phyloP scores from a whole-genome alignment of 1,284 basidiomycete genomes.

The Sanghuangporus weigelae region DNA sequence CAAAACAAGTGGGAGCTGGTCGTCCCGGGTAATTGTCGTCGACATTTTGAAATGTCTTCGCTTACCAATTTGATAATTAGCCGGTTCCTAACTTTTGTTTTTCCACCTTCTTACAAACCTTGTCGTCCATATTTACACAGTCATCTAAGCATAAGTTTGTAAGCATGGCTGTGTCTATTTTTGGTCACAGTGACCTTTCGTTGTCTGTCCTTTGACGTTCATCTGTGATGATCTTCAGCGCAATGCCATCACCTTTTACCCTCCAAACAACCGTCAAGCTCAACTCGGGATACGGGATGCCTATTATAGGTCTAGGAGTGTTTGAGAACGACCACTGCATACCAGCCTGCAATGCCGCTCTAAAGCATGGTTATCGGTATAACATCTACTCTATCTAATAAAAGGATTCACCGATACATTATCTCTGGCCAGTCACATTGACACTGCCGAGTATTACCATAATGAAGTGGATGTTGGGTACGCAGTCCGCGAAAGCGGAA shows the following conservation, averaged over 20 bases:
- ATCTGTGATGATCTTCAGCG: not conserved
- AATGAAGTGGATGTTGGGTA: conserved; percentile 51
- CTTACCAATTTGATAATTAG: too few species aligned
- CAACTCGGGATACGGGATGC: conserved; percentile 28
- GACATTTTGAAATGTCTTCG: too few species aligned
- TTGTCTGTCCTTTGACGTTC: not conserved
- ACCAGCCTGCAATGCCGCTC: conserved; percentile 35
- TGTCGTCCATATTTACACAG: too few species aligned
- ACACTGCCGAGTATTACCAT: conserved; percentile 42
- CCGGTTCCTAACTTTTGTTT: too few species aligned
- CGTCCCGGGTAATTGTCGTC: too few species aligned
- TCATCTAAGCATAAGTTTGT: too few species aligned
- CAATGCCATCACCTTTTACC: not conserved
- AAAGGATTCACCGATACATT: not conserved
- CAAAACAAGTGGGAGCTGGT: too few species aligned
- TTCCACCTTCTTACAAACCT: too few species aligned
- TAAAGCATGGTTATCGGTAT: conserved; percentile 42
- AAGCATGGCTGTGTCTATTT: too few species aligned
- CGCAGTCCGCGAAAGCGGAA: conserved; percentile 36
- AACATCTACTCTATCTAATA: not conserved
- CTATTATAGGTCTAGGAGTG: conserved; percentile 46
- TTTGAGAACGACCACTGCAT: conserved; percentile 39
- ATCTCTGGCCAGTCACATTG: conserved; percentile 30
- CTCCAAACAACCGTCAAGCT: conserved; percentile 14
- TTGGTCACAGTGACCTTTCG: too few species aligned